phyloP scores from a whole-genome alignment of 2,329 filamentous ascomycete species.

The Paecilomyces variotii region DNA sequence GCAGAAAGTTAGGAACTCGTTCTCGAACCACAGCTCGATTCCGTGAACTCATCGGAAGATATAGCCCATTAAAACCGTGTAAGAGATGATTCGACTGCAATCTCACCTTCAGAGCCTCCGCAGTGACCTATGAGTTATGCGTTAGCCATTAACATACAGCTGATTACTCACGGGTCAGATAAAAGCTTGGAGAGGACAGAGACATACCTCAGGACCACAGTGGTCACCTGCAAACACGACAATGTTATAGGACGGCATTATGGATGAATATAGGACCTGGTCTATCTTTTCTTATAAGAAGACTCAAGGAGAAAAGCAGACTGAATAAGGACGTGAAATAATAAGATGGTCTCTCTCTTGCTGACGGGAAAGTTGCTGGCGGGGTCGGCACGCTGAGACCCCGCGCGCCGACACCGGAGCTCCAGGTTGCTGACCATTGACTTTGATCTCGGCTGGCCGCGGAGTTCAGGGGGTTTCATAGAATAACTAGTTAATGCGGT shows the following conservation, averaged over 20 bases:
- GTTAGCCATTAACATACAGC: constrained; percentile 8
- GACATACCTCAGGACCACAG: constrained; percentile 71
- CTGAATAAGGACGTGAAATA: constrained; percentile 8
- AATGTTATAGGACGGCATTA: constrained; percentile 66
- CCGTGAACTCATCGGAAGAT: not conserved
- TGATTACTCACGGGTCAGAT: constrained; percentile 1
- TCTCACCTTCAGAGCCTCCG: constrained; percentile 74
- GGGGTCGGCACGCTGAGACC: constrained; percentile 12
- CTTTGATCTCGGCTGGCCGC: not conserved
- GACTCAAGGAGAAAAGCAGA: constrained; percentile 8
- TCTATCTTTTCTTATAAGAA: not conserved
- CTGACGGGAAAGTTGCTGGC: constrained; percentile 1
- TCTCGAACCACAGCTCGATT: not conserved
- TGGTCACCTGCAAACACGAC: constrained; percentile 79
- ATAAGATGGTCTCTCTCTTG: not conserved
- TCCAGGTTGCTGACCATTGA: not conserved
- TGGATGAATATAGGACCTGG: constrained; percentile 11
- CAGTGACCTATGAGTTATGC: constrained; percentile 55
- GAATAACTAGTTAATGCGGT: too few relatives aligned
- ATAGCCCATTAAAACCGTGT: not conserved
- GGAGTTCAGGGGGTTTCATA: not conserved
- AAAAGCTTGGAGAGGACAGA: constrained; percentile 1
- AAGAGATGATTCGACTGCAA: not conserved
- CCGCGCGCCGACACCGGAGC: constrained; percentile 21
- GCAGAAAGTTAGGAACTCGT: not conserved